These are phyloP conservation scores for Waltergamsia citrina DNA, from an alignment of 2,329 filamentous ascomycete species.

Conservation along the genomic window DNA sequence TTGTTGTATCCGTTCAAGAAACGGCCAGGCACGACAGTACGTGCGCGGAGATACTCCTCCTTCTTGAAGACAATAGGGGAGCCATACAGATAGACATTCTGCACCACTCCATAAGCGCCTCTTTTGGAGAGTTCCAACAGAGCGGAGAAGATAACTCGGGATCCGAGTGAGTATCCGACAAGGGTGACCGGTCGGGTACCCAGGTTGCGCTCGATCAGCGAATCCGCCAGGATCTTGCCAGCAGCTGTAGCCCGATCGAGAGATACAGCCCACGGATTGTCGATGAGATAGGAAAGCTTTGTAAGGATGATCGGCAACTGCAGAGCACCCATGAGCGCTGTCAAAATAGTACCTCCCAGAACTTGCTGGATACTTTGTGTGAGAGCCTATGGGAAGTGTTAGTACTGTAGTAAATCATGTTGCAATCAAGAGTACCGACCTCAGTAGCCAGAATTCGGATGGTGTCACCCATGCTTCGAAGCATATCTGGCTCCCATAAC, in stretches of 20 bases:
- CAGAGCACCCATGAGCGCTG: constrained; percentile 83
- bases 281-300: constrained; percentile 91
- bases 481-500: constrained; percentile 96
- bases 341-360: constrained; percentile 78
- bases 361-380: constrained; percentile 96
- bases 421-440: constrained; percentile 42
- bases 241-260: constrained; percentile 81
- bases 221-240: constrained; percentile 89
- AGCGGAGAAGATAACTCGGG: constrained; percentile 87
- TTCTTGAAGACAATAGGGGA: constrained; percentile 85
- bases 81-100: constrained; percentile 94
- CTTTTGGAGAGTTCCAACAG: constrained; percentile 77
- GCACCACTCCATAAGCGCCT: constrained; percentile 76
- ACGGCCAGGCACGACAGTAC: constrained; percentile 79
- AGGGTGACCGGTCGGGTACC: constrained; percentile 87
- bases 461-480: constrained; percentile 94
- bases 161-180: constrained; percentile 88
- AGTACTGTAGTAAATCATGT: background rate
- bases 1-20: constrained; percentile 92
- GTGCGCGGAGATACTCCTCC: constrained; percentile 76
- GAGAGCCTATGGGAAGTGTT: constrained; percentile 54
- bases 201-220: constrained; percentile 81
- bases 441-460: constrained; percentile 98
- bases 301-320: constrained; percentile 88
- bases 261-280: constrained; percentile 98